Conservation (phyloP, 306 rosid genomes). For the Quercus wislizeni region DNA sequence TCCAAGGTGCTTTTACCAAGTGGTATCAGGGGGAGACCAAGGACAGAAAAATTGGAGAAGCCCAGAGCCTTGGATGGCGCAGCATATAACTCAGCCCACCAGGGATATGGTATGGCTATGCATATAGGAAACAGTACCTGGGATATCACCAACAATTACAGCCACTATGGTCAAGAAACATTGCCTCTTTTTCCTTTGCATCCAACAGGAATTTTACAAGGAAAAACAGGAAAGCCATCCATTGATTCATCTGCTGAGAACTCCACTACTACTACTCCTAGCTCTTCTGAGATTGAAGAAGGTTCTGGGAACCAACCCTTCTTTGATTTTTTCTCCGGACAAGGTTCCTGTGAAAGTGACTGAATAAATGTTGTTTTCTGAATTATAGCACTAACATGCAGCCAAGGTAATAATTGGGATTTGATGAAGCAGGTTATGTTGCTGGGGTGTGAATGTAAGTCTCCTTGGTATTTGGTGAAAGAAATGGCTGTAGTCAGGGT, state of each 20-base stretch:
- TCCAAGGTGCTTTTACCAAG: constrained; percentile 32
- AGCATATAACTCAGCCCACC: constrained; percentile 20
- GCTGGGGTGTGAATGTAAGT: background rate
- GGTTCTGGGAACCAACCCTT: constrained; percentile 8
- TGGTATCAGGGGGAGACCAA: constrained; percentile 33
- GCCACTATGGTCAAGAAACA: constrained; percentile 44
- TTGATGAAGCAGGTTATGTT: background rate
- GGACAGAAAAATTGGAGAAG: constrained; percentile 21
- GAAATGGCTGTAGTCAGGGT: background rate
- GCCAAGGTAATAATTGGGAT: background rate
- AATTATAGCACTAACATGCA: background rate
- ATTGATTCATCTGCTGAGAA: constrained; percentile 26
- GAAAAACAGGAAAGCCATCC: constrained; percentile 19
- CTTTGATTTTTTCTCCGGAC: constrained; percentile 28
- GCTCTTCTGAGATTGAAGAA: constrained; percentile 15
- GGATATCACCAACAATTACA: background rate
- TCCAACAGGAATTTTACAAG: constrained; percentile 67
- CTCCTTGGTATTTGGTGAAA: background rate
- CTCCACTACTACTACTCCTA: constrained; percentile 22
- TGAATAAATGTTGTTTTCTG: background rate
- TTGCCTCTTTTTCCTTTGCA: constrained; percentile 73
- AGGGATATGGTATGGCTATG: constrained; percentile 1
- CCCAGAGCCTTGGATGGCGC: constrained; percentile 13
- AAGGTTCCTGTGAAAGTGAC: background rate
- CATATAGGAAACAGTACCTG: background rate